A percentile compares a stretch with the other conserved stretches of the same genome.
Evolutionary conservation across 23 red algal species (phyloP).

Genomic region (Gracilaria vermiculophylla): DNA sequence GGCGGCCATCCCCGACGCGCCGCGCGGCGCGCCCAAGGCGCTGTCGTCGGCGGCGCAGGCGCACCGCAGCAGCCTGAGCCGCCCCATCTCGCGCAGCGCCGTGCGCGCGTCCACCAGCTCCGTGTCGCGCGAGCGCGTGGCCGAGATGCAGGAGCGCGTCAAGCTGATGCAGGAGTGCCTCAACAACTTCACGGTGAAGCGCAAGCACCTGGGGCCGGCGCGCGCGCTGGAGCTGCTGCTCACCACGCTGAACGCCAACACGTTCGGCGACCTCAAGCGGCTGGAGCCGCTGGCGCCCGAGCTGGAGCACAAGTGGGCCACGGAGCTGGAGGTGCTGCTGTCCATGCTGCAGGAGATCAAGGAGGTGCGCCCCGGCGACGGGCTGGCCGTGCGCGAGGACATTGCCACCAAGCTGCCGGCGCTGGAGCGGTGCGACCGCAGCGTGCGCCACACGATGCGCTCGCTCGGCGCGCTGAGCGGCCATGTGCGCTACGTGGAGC

Average conservation of each 20-base stretch:
- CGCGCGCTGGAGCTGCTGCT: slow-evolving; percentile 63
- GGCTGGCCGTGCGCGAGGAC: slow-evolving; percentile 73
- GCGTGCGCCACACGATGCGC: slow-evolving; percentile 56
- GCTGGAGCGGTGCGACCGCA: slow-evolving; percentile 69
- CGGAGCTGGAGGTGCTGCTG: slow-evolving; percentile 79
- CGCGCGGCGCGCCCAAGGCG: background rate
- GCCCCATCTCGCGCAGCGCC: slow-evolving; percentile 63
- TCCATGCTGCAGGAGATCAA: slow-evolving; percentile 82
- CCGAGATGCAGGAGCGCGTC: slow-evolving; percentile 63
- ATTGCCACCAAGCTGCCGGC: slow-evolving; percentile 78
- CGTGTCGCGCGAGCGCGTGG: slow-evolving; percentile 52
- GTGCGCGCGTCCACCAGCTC: slow-evolving; percentile 53
- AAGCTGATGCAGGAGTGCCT: slow-evolving; percentile 67
- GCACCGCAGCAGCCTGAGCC: slow-evolving; percentile 64
- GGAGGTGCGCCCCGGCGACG: slow-evolving; percentile 48
- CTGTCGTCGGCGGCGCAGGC: slow-evolving; percentile 37
- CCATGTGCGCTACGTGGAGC: slow-evolving; percentile 71
- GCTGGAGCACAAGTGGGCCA: slow-evolving; percentile 74
- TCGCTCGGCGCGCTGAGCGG: slow-evolving; percentile 69
- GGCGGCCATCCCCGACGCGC: slow-evolving; percentile 35
- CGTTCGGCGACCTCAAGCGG: slow-evolving; percentile 92
- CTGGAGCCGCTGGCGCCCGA: slow-evolving; percentile 74
- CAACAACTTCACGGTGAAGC: slow-evolving; percentile 76
- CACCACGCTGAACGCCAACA: slow-evolving; percentile 83
- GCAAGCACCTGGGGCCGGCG: slow-evolving; percentile 60